Conservation (phyloP, 257 asterid species). For the Linaria vulgaris region DNA sequence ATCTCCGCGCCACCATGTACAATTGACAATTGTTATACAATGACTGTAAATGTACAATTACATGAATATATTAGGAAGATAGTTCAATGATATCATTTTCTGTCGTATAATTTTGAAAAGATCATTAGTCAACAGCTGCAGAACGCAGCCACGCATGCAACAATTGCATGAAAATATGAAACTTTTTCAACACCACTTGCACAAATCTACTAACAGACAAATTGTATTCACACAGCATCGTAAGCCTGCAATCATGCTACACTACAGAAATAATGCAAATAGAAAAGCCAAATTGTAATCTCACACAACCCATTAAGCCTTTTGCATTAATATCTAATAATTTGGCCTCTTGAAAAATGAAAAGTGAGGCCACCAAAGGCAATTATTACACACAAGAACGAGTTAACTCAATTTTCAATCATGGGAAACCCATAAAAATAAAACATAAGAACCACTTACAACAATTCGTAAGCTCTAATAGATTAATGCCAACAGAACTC, state of each 20-base stretch:
- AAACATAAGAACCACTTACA: not conserved
- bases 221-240: no score
- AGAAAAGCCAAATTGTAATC: not conserved
- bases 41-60: no score
- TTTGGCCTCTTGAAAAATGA: slow-evolving; percentile 11
- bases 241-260: not conserved
- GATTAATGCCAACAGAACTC: slow-evolving; percentile 10
- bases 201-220: no score
- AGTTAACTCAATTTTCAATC: slow-evolving; percentile 2
- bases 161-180: no score
- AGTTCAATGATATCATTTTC: no score
- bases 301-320: slow-evolving; percentile 4
- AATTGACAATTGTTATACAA: no score
- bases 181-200: no score
- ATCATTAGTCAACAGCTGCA: no score
- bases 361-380: not conserved
- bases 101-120: no score
- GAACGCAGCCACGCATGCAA: no score
- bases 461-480: slow-evolving; percentile 15
- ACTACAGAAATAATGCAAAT: not conserved
- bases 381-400: slow-evolving; percentile 6
- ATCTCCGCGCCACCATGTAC: no score
- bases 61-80: no score
- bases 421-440: slow-evolving; percentile 13
- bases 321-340: not conserved